Evolutionary conservation across 169 alveolate species (phyloP), one percentile per base, ranked within the genome.

Genomic region (Eimeria praecox): DNA sequence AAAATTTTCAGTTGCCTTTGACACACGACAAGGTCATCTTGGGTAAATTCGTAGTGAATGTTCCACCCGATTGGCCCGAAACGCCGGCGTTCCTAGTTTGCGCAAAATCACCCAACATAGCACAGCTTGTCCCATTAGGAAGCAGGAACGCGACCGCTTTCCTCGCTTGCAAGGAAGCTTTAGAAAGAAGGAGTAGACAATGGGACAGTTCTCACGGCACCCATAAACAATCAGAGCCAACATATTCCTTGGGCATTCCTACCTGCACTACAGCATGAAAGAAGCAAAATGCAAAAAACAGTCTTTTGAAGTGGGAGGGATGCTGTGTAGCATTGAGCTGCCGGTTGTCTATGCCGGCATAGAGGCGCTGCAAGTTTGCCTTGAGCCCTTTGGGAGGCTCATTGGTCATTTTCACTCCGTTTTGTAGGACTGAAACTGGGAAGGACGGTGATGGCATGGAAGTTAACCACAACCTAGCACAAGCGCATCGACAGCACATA

Each of bases 21-120:
- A 33, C 99, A 98, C 44, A 99, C 99, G 95, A 98, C 99, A 59
- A 98, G 98, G 96, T 99, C 99, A 16, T 99, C 98, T 96, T 98
- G 98, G 89, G 99, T 98, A 98, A 98, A 99, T 95, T 99, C 99
- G 95, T 99, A 99, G 56, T 99, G 99, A 85, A 99, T 98, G 97
- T 99, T 98, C 99, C 99, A 99, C n/a, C 99, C 99, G 71, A 99
- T 97, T 42, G 99, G 99, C n/a, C 99, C 99, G 98, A 98, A 99
- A 96, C 98, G 98, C 95, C 99, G 97, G 78, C 99, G 97, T 97
- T 99, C 99, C 96, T 98, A 98, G 78, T 98, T 92, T 98, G 99
- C 83, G 87, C 98, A 96, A 98, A 98, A 98, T 96, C 99, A 98
- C 89, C 98, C 97, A 85, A 99, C 98, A 95, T 97, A 99, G n/a